Base-by-base conservation (phyloP, 2,329 filamentous ascomycete species). In the Colletotrichum spinosum region DNA sequence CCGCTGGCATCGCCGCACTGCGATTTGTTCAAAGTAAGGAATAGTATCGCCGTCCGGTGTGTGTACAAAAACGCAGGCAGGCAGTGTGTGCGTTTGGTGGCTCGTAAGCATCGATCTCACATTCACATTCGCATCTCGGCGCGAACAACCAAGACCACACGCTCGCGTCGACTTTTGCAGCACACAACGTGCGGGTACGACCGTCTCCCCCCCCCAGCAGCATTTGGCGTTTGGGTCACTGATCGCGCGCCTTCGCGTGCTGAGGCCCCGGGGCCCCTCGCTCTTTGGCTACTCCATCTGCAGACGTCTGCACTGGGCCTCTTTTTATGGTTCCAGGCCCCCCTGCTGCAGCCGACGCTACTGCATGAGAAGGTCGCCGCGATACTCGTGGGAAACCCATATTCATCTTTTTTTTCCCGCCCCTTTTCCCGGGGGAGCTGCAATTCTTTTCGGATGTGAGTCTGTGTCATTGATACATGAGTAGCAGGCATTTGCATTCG, bases 281-380 rank as follows among this genome's bases (percentile, higher is more conserved):
- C 45, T 49, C 45, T 49, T 25, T 49, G 9, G 38, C 38, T 41
- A 41, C 38, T 41, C 13, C 13, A 45, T 48, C 44, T 67, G 52
- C 63, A 60, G 52, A 48, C 56, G 52, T 65, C 60, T 65, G 63
- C 63, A 62, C 53, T 42, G 46, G 58, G 63, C 58, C 63, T 65
- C 63, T 65, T 65, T 65, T 65, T 57, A 65, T 63, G 58, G 58
- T 65, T 57, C 48, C 52, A 65, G 48, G 46, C 35, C 39, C 52
- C 63, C 63, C 52, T 62, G 63, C 48, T 57, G 58, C 58, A 56
- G 48, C 58, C 53, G 52, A 53, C 63, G 58, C 63, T 62, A 65
- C 63, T 65, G 63, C 52, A 65, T 48, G 42, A 56, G 52, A 56
- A 62, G 37, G 41, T 44, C 52, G 62, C 52, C 45, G 51, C 57